A percentile compares a stretch with the other conserved stretches of the same genome.
These are phyloP conservation scores for Diaporthe nobilis DNA, from an alignment of 2,329 filamentous ascomycete genomes.

Conservation along the genomic window DNA sequence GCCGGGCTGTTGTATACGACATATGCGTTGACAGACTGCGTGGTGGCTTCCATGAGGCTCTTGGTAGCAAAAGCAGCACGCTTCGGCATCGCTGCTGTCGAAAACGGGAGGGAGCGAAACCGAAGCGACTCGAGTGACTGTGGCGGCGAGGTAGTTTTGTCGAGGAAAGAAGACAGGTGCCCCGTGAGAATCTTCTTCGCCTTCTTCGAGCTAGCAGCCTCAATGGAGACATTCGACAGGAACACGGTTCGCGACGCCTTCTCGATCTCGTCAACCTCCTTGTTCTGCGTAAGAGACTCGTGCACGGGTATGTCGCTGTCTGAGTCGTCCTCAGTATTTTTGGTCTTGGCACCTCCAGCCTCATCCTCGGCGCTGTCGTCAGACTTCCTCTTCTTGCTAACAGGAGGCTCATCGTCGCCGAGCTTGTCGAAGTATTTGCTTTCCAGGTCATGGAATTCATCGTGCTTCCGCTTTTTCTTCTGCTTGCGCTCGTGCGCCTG, in stretches of 20 bases:
- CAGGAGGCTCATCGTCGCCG: conserved; percentile 68
- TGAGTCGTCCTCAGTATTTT: conserved; percentile 51
- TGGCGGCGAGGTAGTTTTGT: conserved; percentile 62
- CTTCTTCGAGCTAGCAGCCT: conserved; percentile 85
- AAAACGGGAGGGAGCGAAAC: conserved; percentile 93
- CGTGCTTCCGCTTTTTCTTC: conserved; percentile 75
- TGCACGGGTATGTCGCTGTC: conserved; percentile 65
- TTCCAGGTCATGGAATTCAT: conserved; percentile 79
- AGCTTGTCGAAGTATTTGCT: conserved; percentile 78
- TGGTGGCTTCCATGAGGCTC: conserved; percentile 90
- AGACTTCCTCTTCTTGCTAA: conserved; percentile 65
- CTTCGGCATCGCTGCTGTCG: conserved; percentile 83
- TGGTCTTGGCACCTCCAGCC: conserved; percentile 62
- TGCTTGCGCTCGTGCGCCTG: conserved; percentile 60
- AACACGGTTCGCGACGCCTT: conserved; percentile 94
- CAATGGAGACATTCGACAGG: conserved; percentile 88
- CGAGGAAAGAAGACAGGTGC: conserved; percentile 84
- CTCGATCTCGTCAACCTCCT: conserved; percentile 76
- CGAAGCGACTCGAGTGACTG: conserved; percentile 91
- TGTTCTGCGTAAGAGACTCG: conserved; percentile 68
- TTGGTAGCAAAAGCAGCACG: conserved; percentile 95
- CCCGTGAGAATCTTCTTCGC: conserved; percentile 83
- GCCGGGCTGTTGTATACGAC: conserved; percentile 84
- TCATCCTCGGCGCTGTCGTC: conserved; percentile 54
- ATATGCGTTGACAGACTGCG: conserved; percentile 94